phyloP scores from a whole-genome alignment of 2,329 filamentous ascomycete genomes.

The Byssochlamys sp. region DNA sequence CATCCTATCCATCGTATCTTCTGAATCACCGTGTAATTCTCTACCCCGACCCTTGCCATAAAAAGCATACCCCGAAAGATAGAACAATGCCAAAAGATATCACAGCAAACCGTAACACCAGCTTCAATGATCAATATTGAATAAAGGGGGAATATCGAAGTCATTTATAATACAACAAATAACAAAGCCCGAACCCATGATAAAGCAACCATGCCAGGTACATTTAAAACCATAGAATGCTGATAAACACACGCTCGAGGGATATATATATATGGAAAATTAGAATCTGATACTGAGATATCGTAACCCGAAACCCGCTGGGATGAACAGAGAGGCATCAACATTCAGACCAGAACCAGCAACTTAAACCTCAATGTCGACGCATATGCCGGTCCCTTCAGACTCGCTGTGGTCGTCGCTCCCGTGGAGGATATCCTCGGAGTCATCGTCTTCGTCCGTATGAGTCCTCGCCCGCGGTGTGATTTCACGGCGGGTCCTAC shows the following conservation, averaged over 20 bases:
- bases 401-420: conserved; percentile 27
- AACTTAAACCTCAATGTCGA: conserved; percentile 29
- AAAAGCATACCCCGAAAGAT: not conserved
- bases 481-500: not conserved
- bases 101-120: not conserved
- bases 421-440: conserved; percentile 6
- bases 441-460: not conserved
- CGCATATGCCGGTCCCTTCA: conserved; percentile 28
- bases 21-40: not conserved
- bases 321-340: not conserved
- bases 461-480: not conserved
- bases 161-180: not conserved
- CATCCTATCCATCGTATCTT: not conserved
- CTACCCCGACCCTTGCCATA: not conserved
- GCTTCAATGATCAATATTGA: not conserved
- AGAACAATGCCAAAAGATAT: not conserved
- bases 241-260: not conserved
- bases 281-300: not conserved
- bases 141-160: not conserved
- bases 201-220: not conserved
- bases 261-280: not conserved
- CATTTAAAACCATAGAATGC: not conserved
- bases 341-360: not conserved
- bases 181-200: not conserved
- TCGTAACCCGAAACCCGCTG: not conserved